phyloP scores from a whole-genome alignment of 1,139 yeast species.

The Suhomyces anneliseae region DNA sequence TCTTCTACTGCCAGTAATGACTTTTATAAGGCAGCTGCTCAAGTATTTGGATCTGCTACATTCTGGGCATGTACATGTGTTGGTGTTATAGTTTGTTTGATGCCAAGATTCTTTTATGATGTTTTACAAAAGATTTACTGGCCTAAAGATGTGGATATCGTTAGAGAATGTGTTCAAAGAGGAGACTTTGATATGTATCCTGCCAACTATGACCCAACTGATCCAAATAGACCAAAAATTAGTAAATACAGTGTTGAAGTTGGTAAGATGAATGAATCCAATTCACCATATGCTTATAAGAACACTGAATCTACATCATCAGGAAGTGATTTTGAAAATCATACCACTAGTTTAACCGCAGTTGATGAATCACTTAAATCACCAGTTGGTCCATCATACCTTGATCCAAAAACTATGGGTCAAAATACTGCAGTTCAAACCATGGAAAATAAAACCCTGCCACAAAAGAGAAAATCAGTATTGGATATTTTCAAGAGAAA shows the following conservation, averaged over 20 bases:
- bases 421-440: constrained; percentile 1
- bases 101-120: constrained; percentile 76
- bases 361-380: neutral
- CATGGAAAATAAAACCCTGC: constrained; percentile 1
- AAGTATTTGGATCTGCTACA: constrained; percentile 66
- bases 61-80: constrained; percentile 84
- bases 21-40: constrained; percentile 73
- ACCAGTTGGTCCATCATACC: neutral
- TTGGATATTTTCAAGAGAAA: constrained; percentile 30
- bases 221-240: constrained; percentile 44
- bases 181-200: constrained; percentile 65
- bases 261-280: constrained; percentile 2
- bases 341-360: constrained; percentile 4
- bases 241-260: constrained; percentile 24
- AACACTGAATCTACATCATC: constrained; percentile 12
- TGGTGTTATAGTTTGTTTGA: constrained; percentile 68
- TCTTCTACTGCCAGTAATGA: constrained; percentile 56
- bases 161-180: constrained; percentile 68
- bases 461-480: constrained; percentile 23
- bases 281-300: constrained; percentile 8
- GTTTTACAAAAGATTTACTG: constrained; percentile 57
- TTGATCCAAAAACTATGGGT: constrained; percentile 4
- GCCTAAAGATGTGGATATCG: constrained; percentile 83
- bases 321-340: constrained; percentile 18
- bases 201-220: constrained; percentile 64